Base-by-base conservation (phyloP, 345 rosid genomes). In the Pseudoturritis turrita region DNA sequence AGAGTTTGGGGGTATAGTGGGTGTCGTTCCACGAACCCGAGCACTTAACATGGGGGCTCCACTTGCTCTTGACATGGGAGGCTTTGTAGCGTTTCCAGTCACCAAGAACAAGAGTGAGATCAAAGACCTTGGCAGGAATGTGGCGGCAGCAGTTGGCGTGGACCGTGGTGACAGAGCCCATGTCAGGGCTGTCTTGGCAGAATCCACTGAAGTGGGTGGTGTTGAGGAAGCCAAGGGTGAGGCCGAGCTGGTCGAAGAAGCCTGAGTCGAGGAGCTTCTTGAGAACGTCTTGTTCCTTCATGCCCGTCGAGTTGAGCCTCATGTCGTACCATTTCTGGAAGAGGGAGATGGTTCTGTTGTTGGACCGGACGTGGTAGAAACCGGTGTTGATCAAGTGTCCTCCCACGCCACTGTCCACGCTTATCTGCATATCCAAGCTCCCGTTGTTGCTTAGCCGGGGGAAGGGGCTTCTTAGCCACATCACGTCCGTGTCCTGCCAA, bases 71-170 rank as follows among this genome's bases (percentile, higher is more conserved):
- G 72, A 41, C 31, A 60, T 25, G 64, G 4, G 40, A 62, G 62
- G 23, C 31, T 75, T 69, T 81, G 75, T 81, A 84, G 47, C 72
- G 71, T 77, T 81, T 89, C 98, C 97, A 91, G 35, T 82, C 84
- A 9, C 65, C 70, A 47, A 94, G 79, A 49, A 87, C 92, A 2
- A 23, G 75, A 36, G 70, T 78, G 0, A 91, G 78, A 63, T 91
- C 98, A 33, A 19, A 39, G 11, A 91, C 60, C 80, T 94, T 94
- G 11, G 98, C 95, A 6, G 60, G 39, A 5, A 91, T 81, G 9
- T 82, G 87, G 17, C 86, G 89, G 49, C 98, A 90, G 58, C 98
- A 94, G 36, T 94, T 94, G 11, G 98, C 90, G 33, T 94, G 98
- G 6, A 89, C 90, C 0, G 92, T 94, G 3, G 71, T 65, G 1